Evolutionary conservation across 2,329 filamentous ascomycete genomes (phyloP).

Genomic region (Xylaria sp.): DNA sequence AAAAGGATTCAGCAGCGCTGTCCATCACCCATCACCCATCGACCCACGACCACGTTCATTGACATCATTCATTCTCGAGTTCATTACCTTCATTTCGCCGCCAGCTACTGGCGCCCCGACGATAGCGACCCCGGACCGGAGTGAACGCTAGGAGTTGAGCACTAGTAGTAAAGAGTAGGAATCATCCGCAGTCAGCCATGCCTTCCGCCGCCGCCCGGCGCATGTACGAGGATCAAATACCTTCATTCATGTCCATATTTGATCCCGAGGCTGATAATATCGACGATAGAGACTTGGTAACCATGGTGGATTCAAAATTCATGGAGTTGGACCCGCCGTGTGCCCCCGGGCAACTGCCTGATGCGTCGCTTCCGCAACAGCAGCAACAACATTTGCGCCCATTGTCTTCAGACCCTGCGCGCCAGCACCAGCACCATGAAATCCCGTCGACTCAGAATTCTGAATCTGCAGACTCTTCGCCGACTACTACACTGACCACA

Average conservation of each 20-base stretch:
- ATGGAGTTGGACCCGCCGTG: slow-evolving; percentile 49
- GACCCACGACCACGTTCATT: slow-evolving; percentile 32
- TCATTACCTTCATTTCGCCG: slow-evolving; percentile 18
- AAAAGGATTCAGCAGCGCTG: slow-evolving; percentile 58
- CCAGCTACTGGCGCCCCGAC: slow-evolving; percentile 14
- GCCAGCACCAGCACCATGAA: slow-evolving; percentile 75
- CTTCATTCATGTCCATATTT: slow-evolving; percentile 77
- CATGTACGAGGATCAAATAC: slow-evolving; percentile 71
- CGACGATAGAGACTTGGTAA: slow-evolving; percentile 56
- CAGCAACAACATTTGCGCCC: slow-evolving; percentile 46
- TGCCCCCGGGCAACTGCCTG: slow-evolving; percentile 37
- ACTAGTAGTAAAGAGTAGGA: slow-evolving; percentile 18
- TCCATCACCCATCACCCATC: slow-evolving; percentile 39
- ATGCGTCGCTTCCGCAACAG: slow-evolving; percentile 18
- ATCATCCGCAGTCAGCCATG: slow-evolving; percentile 48
- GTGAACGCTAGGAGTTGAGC: slow-evolving; percentile 1
- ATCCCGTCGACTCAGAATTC: slow-evolving; percentile 78
- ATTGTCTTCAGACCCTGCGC: slow-evolving; percentile 53
- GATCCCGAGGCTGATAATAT: slow-evolving; percentile 63
- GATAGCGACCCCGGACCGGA: background rate
- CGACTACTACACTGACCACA: slow-evolving; percentile 89
- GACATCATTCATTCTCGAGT: slow-evolving; percentile 23
- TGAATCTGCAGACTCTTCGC: slow-evolving; percentile 90
- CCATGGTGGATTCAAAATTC: slow-evolving; percentile 57
- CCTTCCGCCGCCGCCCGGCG: slow-evolving; percentile 63